Evolutionary conservation across 169 alveolate genomes (phyloP), one percentile per base, ranked within the genome.

Genomic region (Toxoplasma gondii): DNA sequence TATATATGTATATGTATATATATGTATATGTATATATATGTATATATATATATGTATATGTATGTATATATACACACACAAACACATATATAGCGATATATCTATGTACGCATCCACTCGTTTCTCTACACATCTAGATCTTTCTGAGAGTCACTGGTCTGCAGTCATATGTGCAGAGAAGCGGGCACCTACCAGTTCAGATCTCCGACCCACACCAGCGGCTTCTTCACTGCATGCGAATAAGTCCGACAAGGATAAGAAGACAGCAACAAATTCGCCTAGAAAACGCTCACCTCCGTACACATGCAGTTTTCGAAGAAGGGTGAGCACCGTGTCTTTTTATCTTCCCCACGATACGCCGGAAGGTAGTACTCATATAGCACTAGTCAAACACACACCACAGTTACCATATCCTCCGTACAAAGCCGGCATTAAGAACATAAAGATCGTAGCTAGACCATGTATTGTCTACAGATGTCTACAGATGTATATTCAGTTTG

Each of bases 191-290:
- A 91, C 94, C 94, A 91, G 81, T 92, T 92, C 36, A 58, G 67
- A 39, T 92, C 94, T 16, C 94, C 94, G 83, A 83, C 82, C 94
- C 94, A 92, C 39, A 92, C 41, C 38, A 92, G 92, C 29, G 94
- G 94, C 53, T 92, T 92, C 87, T 83, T n/a, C 38, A 64, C 94
- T 92, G 84, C 34, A 45, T 5, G 82, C 31, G n/a, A 39, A 34
- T 7, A 1, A 74, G 44, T 36, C 39, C 84, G n/a, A 24, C n/a
- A 17, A 69, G 70, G 24, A 24, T 58, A 69, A 29, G 81, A 69
- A 4, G 5, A 5, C 7, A 17, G 81, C 38, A n/a, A n/a, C 81
- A 69, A n/a, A 24, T 10, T 69, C n/a, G 41, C 7, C 41, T 4
- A 9, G 81, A 12, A 49, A 12, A 49, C 12, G 58, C 22, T 49